These are phyloP conservation scores for Incumbomyces delicatus DNA, from an alignment of 2,329 filamentous ascomycete genomes.

Conservation along the genomic window DNA sequence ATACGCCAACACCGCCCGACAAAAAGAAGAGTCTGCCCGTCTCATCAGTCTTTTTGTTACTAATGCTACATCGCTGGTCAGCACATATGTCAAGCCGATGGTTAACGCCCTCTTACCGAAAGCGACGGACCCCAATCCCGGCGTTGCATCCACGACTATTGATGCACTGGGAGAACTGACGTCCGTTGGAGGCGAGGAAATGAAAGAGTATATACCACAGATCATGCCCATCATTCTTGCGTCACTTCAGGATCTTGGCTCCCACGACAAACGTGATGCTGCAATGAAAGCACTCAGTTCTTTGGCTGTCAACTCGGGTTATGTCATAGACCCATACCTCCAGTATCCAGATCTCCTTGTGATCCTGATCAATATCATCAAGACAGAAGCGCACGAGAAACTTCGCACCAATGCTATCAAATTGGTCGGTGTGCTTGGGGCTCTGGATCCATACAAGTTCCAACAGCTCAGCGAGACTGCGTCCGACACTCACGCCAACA, in stretches of 20 bases:
- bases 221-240: slow-evolving; percentile 94
- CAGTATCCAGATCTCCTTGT: slow-evolving; percentile 92
- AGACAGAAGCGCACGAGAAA: slow-evolving; percentile 77
- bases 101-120: slow-evolving; percentile 90
- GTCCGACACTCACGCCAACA: slow-evolving; percentile 65
- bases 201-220: slow-evolving; percentile 80
- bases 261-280: slow-evolving; percentile 79
- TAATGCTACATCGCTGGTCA: slow-evolving; percentile 85
- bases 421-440: slow-evolving; percentile 87
- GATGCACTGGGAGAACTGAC: slow-evolving; percentile 91
- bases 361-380: slow-evolving; percentile 86
- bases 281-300: slow-evolving; percentile 85
- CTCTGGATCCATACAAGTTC: slow-evolving; percentile 90
- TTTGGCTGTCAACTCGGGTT: slow-evolving; percentile 88
- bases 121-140: slow-evolving; percentile 71
- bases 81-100: slow-evolving; percentile 95
- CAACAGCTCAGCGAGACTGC: slow-evolving; percentile 70
- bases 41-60: slow-evolving; percentile 85
- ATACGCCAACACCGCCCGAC: slow-evolving; percentile 85
- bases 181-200: slow-evolving; percentile 85
- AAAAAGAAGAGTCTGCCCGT: slow-evolving; percentile 93
- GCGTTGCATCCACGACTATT: slow-evolving; percentile 88
- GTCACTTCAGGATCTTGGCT: slow-evolving; percentile 87
- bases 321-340: slow-evolving; percentile 91
- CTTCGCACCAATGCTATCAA: slow-evolving; percentile 92